These are phyloP conservation scores for Hemisphaericaspora xylanilytica DNA, from an alignment of 1,139 yeast species.

Conservation along the genomic window DNA sequence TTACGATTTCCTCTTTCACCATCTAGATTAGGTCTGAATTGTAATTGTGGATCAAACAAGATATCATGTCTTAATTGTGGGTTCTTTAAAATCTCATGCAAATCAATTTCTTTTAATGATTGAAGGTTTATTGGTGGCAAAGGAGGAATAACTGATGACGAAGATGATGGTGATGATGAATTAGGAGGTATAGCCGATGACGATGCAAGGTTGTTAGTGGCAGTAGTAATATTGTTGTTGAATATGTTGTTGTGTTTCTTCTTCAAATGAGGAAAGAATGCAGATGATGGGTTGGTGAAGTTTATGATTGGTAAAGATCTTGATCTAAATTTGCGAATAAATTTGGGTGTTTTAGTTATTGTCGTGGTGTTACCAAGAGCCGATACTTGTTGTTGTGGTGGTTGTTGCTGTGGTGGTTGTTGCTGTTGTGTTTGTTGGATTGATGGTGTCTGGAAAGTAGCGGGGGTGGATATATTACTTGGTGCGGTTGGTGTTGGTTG, in stretches of 20 bases:
- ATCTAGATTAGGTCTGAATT: conserved; percentile 87
- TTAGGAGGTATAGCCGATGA: conserved; percentile 15
- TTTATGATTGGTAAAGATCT: conserved; percentile 44
- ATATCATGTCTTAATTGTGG: conserved; percentile 94
- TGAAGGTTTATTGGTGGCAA: conserved; percentile 85
- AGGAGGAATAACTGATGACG: conserved; percentile 27
- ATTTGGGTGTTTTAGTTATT: conserved; percentile 35
- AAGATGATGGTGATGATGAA: conserved; percentile 14
- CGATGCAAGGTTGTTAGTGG: conserved; percentile 14
- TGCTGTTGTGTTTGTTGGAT: no score
- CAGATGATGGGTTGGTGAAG: conserved; percentile 12
- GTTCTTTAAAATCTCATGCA: conserved; percentile 84
- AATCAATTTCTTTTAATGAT: conserved; percentile 79
- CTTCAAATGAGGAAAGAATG: conserved; percentile 13
- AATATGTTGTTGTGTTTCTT: conserved; percentile 11
- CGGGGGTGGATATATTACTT: conserved; percentile 4
- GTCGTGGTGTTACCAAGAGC: conserved; percentile 2
- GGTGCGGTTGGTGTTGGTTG: conserved; percentile 6
- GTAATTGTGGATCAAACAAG: conserved; percentile 86
- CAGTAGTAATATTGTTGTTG: not conserved
- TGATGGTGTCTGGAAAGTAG: no score
- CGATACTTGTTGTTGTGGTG: conserved; percentile 3
- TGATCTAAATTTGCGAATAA: conserved; percentile 39
- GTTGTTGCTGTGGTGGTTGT: no score
- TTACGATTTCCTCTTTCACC: conserved; percentile 86